Percentiles rank a stretch among this genome's conserved stretches.
phyloP scores from a whole-genome alignment of 208 protist genomes.

The Angomonas ambiguus region DNA sequence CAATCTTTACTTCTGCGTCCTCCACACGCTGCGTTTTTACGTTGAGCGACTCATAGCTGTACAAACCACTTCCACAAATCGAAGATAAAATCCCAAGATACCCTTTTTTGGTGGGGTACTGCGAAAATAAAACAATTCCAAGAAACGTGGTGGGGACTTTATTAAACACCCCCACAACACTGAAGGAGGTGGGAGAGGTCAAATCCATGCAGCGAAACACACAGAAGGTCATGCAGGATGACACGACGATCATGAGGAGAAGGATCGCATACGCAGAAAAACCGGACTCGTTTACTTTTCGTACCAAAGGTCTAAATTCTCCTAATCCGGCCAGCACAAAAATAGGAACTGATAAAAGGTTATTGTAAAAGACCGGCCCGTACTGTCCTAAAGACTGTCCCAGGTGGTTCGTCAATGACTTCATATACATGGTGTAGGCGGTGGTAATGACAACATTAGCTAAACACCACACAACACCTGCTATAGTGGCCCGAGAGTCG shows the following conservation, averaged over 20 bases:
- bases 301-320: slow-evolving; percentile 15
- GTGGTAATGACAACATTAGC: slow-evolving; percentile 70
- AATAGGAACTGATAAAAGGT: slow-evolving; percentile 77
- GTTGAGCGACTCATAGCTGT: slow-evolving; percentile 58
- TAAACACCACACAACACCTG: slow-evolving; percentile 79
- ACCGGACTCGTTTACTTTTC: slow-evolving; percentile 5
- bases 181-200: slow-evolving; percentile 89
- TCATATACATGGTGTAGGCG: slow-evolving; percentile 87
- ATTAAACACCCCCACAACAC: slow-evolving; percentile 79
- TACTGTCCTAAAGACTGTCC: slow-evolving; percentile 62
- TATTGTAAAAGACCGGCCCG: slow-evolving; percentile 88
- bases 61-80: slow-evolving; percentile 64
- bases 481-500: slow-evolving; percentile 72
- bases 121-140: slow-evolving; percentile 79
- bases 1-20: slow-evolving; percentile 10
- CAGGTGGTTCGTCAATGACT: slow-evolving; percentile 43
- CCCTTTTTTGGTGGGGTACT: slow-evolving; percentile 63
- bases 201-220: slow-evolving; percentile 87
- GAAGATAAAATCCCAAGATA: slow-evolving; percentile 73
- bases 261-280: slow-evolving; percentile 26
- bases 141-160: slow-evolving; percentile 81
- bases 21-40: slow-evolving; percentile 22
- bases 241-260: slow-evolving; percentile 42
- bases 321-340: slow-evolving; percentile 16
- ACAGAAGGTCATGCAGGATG: slow-evolving; percentile 78